Evolutionary conservation across 176 grass and related monocot species (phyloP), one percentile per base, ranked within the genome.

Genomic region (Avena sativa): DNA sequence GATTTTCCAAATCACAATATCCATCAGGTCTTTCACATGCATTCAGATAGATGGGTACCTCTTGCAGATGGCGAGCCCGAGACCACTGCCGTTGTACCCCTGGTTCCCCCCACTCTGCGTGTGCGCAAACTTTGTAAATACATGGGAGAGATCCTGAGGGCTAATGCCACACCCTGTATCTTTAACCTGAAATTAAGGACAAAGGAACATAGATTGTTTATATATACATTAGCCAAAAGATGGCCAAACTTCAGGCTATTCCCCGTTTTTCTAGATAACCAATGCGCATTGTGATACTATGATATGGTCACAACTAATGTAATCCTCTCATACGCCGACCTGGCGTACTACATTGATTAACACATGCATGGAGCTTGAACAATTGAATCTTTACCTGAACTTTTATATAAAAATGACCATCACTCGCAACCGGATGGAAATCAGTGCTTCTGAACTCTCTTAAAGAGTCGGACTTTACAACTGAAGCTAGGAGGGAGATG

Each of bases 391-490:
- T 67, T 87, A 94, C 92, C 92, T 94, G 89, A 47, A 91, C 87
- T 87, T 66, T 91, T 47, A 94, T 20, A 50, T 85, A 91, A 72
- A 94, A 94, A 81, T 94, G 89, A 0, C 89, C 77, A 50, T 94
- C 89, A 49, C 87, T 81, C 0, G 84, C 44, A 69, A 56, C 87
- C 3, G 87, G 89, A 74, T 84, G 84, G 46, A 87, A 94, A 68
- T 94, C 89, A 17, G 89, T 85, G 74, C 83, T 67, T 53, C 86
- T 85, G 58, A 88, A 74, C 32, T 94, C 92, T 74, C 89, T 89
- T 80, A 89, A 84, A 49, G 79, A 85, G 3, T 91, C 92, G 19
- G 89, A n/a, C 71, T 87, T 88, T 21, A 84, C 89, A 74, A 91
- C 76, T 0, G 89, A 89, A 23, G 89, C 89, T 49, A 72, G 20